Evolutionary conservation across 345 rosid genomes (phyloP).

Genomic region (Bretschneidera sinensis): DNA sequence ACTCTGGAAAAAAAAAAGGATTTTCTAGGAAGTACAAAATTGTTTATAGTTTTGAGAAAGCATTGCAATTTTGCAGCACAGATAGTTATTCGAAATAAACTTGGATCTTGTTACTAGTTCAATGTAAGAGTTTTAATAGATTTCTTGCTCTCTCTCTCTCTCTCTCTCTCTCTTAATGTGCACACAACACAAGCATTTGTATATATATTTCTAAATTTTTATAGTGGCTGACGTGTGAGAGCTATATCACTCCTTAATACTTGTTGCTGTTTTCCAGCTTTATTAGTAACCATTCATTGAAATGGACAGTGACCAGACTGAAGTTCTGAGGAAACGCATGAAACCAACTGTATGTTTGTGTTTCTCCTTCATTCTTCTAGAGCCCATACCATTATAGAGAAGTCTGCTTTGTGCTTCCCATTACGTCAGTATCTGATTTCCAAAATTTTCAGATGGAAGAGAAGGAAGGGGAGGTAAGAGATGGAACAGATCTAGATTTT

Average conservation of each 20-base stretch:
- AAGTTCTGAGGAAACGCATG: slow-evolving; percentile 54
- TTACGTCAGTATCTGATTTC: not conserved
- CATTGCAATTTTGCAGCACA: too few species aligned
- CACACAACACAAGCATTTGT: too few species aligned
- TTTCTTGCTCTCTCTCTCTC: not conserved
- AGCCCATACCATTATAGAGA: slow-evolving; percentile 7
- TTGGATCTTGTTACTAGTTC: not conserved
- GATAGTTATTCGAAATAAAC: too few species aligned
- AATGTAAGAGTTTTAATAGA: not conserved
- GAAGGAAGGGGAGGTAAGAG: slow-evolving; percentile 30
- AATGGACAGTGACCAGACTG: slow-evolving; percentile 48
- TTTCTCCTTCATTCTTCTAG: slow-evolving; percentile 8
- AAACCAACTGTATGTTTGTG: slow-evolving; percentile 42
- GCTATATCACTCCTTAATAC: not conserved
- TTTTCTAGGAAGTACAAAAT: too few species aligned
- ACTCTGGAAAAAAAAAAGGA: too few species aligned
- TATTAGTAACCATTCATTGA: slow-evolving; percentile 2
- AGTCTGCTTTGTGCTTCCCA: slow-evolving; percentile 7
- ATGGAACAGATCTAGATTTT: slow-evolving; percentile 28
- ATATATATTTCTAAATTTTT: not conserved
- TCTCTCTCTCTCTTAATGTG: too few species aligned
- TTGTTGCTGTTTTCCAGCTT: not conserved
- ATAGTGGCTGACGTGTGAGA: not conserved
- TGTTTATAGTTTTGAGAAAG: too few species aligned
- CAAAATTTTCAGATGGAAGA: slow-evolving; percentile 42